Evolutionary conservation across 495 filamentous ascomycete genomes (phyloP), one percentile per base, ranked within the genome.

Genomic region (Podospora pseudopauciseta): DNA sequence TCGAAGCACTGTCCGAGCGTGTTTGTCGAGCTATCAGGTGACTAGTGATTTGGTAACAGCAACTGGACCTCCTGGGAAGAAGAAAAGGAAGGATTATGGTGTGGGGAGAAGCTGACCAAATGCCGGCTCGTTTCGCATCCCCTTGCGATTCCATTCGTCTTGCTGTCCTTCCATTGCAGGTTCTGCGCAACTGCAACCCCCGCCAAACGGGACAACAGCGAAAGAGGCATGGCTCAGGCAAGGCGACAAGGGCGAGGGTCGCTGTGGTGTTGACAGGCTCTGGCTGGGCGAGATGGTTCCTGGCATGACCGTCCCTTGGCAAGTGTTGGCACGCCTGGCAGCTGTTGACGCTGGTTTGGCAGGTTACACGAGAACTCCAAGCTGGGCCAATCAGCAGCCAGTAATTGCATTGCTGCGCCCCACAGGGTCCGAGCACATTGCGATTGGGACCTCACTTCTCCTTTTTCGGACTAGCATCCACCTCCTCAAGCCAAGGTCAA

Each of bases 401-500:
- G 18, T 3, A 0, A 62, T n/a, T 64, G 20, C 55, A 68, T 71
- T 71, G 53, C 19, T 71, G 70, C 70, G 70, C 70, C 70, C 70
- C 70, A 71, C 70, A 64, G 5, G 9, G 66, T 53, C 66, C 28
- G 63, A 68, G 69, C 66, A 64, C 60, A 68, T 9, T 49, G 32
- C 61, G n/a, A 27, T 65, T 49, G 59, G 57, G 20, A 44, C 59
- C 26, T 70, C 53, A 56, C 34, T 49, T 11, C 2, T 30, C 19
- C 30, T 28, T 13, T 23, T 11, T 63, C 19, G 1, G 26, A 58
- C 60, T 19, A 7, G 30, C 39, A 49, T 13, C 15, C 1, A 49
- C 39, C 7, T 11, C 39, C 7, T 11, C 39, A 2, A 49, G 39
- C 9, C 39, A 11, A 49, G 39, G 39, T 49, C 39, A 49, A 49